Evolutionary conservation across 78 protist species (phyloP).

Genomic region (Speleostelium caveatum): DNA sequence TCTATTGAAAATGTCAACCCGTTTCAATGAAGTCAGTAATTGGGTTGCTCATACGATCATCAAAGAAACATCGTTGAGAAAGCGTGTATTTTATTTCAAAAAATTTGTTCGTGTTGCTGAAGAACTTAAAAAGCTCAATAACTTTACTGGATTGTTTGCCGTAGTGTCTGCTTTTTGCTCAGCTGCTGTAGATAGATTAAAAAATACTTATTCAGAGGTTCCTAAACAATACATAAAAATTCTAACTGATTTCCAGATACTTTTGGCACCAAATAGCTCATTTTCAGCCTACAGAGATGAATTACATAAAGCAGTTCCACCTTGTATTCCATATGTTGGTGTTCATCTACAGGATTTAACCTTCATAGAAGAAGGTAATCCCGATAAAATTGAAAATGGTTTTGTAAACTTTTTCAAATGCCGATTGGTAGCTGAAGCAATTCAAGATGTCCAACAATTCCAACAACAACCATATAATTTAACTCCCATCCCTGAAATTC

Average conservation of each 20-base stretch:
- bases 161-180: conserved; percentile 81
- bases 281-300: conserved; percentile 80
- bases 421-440: conserved; percentile 74
- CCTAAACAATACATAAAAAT: conserved; percentile 59
- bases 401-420: conserved; percentile 78
- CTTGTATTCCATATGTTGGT: conserved; percentile 87
- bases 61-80: conserved; percentile 29
- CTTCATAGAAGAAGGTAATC: conserved; percentile 87
- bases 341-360: conserved; percentile 87
- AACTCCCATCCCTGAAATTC: neutral
- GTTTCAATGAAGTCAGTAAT: conserved; percentile 83
- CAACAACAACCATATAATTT: conserved; percentile 73
- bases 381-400: conserved; percentile 78
- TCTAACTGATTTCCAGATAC: conserved; percentile 39
- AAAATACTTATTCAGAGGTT: conserved; percentile 84
- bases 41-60: conserved; percentile 60
- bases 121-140: conserved; percentile 81
- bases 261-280: conserved; percentile 33
- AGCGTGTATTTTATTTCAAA: conserved; percentile 53
- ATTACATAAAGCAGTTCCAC: conserved; percentile 67
- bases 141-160: conserved; percentile 87
- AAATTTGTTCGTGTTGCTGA: conserved; percentile 33
- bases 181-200: conserved; percentile 84
- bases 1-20: conserved; percentile 83
- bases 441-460: conserved; percentile 44